phyloP scores from a whole-genome alignment of 169 alveolate genomes.

The Eimeria brunetti region DNA sequence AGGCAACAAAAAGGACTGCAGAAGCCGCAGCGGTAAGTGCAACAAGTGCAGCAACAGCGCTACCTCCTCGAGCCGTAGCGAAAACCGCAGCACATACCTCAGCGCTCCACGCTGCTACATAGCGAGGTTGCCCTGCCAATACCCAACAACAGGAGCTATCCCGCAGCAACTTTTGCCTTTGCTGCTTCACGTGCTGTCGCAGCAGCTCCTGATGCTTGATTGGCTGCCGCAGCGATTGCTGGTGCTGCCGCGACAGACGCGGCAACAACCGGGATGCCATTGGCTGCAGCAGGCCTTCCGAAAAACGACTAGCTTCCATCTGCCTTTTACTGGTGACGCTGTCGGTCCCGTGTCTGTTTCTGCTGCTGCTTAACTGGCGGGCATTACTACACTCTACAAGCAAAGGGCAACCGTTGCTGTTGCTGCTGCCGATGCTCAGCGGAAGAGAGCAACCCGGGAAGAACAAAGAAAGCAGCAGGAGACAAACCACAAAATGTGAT shows the following conservation, averaged over 20 bases:
- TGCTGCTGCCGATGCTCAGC: background rate
- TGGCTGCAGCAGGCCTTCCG: conserved; percentile 7
- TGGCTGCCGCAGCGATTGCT: conserved; percentile 27
- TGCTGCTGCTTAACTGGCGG: conserved; percentile 3
- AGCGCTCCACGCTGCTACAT: background rate
- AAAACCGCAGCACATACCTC: background rate
- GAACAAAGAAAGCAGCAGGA: background rate
- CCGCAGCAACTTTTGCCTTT: background rate
- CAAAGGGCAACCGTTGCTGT: background rate
- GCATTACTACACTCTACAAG: background rate
- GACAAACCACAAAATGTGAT: background rate
- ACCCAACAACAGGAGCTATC: background rate
- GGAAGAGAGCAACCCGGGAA: background rate
- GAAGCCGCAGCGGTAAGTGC: background rate
- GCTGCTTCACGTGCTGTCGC: conserved; percentile 19
- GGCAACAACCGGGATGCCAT: background rate
- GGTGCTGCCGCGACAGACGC: conserved; percentile 33
- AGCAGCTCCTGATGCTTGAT: conserved; percentile 17
- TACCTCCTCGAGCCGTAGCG: background rate
- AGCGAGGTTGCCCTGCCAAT: background rate
- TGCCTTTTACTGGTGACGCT: background rate
- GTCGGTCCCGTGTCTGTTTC: background rate
- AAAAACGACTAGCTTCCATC: background rate
- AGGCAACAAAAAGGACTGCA: background rate
- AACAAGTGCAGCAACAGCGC: background rate